phyloP scores from a whole-genome alignment of 1,284 basidiomycete genomes.

The Ceratobasidium sp. region DNA sequence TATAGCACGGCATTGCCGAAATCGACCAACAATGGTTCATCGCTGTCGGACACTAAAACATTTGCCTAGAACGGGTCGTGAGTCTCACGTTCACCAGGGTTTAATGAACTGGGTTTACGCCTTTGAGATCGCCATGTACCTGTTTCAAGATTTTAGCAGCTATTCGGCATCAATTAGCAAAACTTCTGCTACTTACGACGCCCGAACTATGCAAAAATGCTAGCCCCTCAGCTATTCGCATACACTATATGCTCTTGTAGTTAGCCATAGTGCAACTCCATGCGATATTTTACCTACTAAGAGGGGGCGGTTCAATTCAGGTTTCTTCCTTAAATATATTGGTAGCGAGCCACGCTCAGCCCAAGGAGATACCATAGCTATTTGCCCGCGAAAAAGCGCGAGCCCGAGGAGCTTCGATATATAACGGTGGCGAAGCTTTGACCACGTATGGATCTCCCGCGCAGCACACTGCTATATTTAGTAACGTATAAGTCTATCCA shows the following conservation, averaged over 20 bases:
- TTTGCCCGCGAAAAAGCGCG: neutral
- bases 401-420: neutral
- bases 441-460: conserved; percentile 15
- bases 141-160: neutral
- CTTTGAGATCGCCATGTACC: conserved; percentile 27
- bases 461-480: neutral
- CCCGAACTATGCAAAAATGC: neutral
- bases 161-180: too few species aligned
- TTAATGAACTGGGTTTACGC: neutral
- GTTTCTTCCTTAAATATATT: neutral
- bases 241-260: neutral
- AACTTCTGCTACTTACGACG: neutral
- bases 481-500: neutral
- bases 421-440: neutral
- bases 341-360: neutral
- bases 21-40: conserved; percentile 5
- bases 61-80: neutral
- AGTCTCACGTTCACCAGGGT: too few species aligned
- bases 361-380: conserved; percentile 15
- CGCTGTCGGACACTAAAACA: conserved; percentile 7
- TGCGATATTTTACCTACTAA: neutral
- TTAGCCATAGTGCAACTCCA: too few species aligned
- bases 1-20: conserved; percentile 17
- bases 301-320: neutral
- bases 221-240: neutral